These are phyloP conservation scores for Phytophthora foliorum DNA, from an alignment of 352 stramenopile genomes.

Conservation along the genomic window DNA sequence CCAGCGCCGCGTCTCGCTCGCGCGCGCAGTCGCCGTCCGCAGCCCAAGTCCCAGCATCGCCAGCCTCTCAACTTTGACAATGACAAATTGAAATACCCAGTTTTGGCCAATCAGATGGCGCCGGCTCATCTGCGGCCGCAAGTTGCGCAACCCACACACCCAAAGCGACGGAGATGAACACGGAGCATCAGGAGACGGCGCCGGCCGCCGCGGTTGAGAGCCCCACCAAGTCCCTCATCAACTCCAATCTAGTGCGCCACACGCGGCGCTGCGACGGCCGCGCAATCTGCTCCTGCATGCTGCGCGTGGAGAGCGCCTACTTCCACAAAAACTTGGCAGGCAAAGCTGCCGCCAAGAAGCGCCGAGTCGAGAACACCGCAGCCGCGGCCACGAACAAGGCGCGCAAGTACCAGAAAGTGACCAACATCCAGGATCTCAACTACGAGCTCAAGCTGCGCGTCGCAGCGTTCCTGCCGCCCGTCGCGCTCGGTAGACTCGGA, in stretches of 20 bases:
- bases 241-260: slow-evolving; percentile 47
- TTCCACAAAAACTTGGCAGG: slow-evolving; percentile 71
- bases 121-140: slow-evolving; percentile 16
- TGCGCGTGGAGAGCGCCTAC: slow-evolving; percentile 72
- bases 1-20: slow-evolving; percentile 25
- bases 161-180: slow-evolving; percentile 23
- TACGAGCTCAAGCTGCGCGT: slow-evolving; percentile 62
- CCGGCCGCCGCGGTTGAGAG: background rate
- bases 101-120: slow-evolving; percentile 23
- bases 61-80: background rate
- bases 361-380: slow-evolving; percentile 13
- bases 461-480: slow-evolving; percentile 49
- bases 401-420: slow-evolving; percentile 38
- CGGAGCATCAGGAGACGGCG: slow-evolving; percentile 6
- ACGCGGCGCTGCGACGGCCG: slow-evolving; percentile 75
- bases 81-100: background rate
- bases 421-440: slow-evolving; percentile 61
- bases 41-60: slow-evolving; percentile 20
- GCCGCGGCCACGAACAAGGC: slow-evolving; percentile 7
- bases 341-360: slow-evolving; percentile 57
- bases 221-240: background rate
- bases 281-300: slow-evolving; percentile 70
- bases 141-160: background rate
- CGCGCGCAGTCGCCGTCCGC: slow-evolving; percentile 1
- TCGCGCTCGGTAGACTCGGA: slow-evolving; percentile 56